Evolutionary conservation across 768 basidiomycete genomes (phyloP), one percentile per base, ranked within the genome.

Genomic region (Inosperma sp.): DNA sequence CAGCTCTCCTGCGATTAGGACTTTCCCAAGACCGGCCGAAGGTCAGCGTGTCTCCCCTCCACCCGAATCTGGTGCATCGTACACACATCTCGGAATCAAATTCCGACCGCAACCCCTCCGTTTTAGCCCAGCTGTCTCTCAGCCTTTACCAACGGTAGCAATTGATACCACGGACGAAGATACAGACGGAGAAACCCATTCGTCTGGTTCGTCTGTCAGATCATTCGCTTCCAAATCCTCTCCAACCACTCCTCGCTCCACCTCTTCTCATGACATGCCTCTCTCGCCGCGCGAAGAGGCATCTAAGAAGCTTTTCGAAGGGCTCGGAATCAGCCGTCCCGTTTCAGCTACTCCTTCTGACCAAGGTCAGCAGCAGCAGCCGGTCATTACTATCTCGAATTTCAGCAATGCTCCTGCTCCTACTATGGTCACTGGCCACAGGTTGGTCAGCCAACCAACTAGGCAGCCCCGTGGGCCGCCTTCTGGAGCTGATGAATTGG

Each of bases 401-500:
- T 48, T 71, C 58, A 65, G 66, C 48, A 61, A 62, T 49, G 62
- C 67, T 52, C 62, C 69, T 56, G 70, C 72, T 57, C 67, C 70
- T n/a, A n/a, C n/a, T n/a, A n/a, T n/a, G n/a, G n/a, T n/a, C n/a
- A n/a, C n/a, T 61, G 77, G 70, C 66, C 71, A 77, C 73, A 80
- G 82, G 75, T 62, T 84, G 68, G 74, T 73, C 54, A 86, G 82
- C 66, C 82, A 84, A 62, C 85, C 87, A 53, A 75, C 83, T 48
- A 83, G 91, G 67, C 91, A 93, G 73, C 91, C 91, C 60, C 81
- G 83, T 52, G 91, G 91, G 60, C 91, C 91, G 50, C 91, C 91
- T 36, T 86, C 86, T 19, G 85, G 86, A 62, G 82, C 82, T 56
- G 90, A 93, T 62, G 90, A 93, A 63, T 80, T 93, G 43, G 84